A percentile compares a stretch with the other conserved stretches of the same genome.
Evolutionary conservation across 805 yeast species (phyloP).

Genomic region (Zygoascus tannicola): DNA sequence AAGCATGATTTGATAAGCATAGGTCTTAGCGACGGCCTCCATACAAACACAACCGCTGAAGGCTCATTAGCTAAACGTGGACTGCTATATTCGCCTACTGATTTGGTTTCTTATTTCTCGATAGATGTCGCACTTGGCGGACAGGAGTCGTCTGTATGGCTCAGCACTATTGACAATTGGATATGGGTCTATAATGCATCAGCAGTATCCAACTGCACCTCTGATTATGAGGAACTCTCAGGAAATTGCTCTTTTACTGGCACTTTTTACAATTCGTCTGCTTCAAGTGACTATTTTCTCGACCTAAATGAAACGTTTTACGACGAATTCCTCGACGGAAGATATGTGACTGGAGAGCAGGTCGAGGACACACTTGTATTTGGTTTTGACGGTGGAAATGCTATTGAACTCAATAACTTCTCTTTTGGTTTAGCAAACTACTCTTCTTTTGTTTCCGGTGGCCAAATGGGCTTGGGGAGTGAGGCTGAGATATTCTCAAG

Average conservation of each 20-base stretch:
- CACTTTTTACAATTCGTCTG: neutral
- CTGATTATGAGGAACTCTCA: neutral
- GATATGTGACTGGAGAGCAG: conserved; percentile 8
- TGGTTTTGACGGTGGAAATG: neutral
- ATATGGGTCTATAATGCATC: conserved; percentile 39
- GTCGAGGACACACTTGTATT: conserved; percentile 9
- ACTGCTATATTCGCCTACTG: neutral
- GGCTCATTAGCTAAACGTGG: neutral
- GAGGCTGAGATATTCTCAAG: conserved; percentile 1
- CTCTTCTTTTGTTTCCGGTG: conserved; percentile 5
- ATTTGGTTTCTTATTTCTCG: neutral
- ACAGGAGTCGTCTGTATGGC: conserved; percentile 30
- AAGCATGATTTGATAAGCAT: neutral
- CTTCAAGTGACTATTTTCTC: conserved; percentile 10
- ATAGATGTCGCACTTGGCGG: conserved; percentile 1
- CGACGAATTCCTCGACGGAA: conserved; percentile 5
- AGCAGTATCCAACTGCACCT: conserved; percentile 5
- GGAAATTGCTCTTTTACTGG: conserved; percentile 1
- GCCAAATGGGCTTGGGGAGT: conserved; percentile 11
- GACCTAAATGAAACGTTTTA: conserved; percentile 4
- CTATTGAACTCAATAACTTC: conserved; percentile 1
- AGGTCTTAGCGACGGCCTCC: neutral
- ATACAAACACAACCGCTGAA: neutral
- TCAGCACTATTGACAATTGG: conserved; percentile 66
- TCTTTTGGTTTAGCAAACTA: conserved; percentile 9